Conservation (phyloP, 1,284 basidiomycete species). For the Ceratobasidium sp. region DNA sequence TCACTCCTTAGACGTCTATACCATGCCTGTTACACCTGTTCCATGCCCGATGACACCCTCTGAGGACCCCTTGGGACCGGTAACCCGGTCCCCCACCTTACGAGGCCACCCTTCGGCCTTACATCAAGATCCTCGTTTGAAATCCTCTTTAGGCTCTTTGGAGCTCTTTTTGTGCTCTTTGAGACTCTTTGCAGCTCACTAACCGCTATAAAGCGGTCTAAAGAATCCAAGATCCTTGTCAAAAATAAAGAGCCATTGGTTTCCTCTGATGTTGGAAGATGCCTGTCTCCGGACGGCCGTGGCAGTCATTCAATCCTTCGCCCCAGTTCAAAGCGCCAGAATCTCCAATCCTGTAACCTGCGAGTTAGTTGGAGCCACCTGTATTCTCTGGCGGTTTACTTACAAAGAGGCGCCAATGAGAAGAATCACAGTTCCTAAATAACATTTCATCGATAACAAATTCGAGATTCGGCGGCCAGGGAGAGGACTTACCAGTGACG, state of each 20-base stretch:
- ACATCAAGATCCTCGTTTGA: too few relatives aligned
- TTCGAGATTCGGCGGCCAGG: neutral
- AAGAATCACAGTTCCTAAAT: constrained; percentile 74
- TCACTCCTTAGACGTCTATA: too few relatives aligned
- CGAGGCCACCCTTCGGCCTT: too few relatives aligned
- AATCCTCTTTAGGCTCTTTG: too few relatives aligned
- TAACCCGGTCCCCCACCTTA: too few relatives aligned
- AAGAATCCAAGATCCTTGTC: too few relatives aligned
- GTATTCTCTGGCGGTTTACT: neutral
- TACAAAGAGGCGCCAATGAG: constrained; percentile 77
- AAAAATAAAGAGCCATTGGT: constrained; percentile 77
- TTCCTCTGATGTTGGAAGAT: constrained; percentile 74
- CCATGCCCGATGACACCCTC: too few relatives aligned
- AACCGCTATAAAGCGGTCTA: too few relatives aligned
- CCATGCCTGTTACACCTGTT: too few relatives aligned
- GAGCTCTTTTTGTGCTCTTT: too few relatives aligned
- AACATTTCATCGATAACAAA: neutral
- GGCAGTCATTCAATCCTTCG: constrained; percentile 81
- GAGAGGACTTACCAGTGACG: constrained; percentile 69
- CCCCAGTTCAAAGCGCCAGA: constrained; percentile 87
- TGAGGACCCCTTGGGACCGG: too few relatives aligned
- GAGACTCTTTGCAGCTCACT: too few relatives aligned
- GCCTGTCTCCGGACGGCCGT: constrained; percentile 69
- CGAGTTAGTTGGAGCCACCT: constrained; percentile 46
- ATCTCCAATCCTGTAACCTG: constrained; percentile 62